phyloP scores from a whole-genome alignment of 176 grass and related monocot genomes.

The Raddia distichophylla region DNA sequence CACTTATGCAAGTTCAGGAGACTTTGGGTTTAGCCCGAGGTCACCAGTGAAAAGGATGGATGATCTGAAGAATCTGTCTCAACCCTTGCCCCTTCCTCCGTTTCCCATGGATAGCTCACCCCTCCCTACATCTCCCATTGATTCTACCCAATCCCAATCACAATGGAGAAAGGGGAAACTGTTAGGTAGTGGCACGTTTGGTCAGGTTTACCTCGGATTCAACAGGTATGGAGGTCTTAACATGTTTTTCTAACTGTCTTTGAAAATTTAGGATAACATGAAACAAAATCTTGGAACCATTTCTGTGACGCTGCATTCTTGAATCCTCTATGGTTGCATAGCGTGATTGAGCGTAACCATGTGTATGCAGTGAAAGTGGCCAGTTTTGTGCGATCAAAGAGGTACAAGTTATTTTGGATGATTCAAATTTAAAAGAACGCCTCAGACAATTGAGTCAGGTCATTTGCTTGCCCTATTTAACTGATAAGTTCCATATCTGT shows the following conservation, averaged over 20 bases:
- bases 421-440: slow-evolving; percentile 80
- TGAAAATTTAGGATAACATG: not conserved
- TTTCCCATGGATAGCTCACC: not conserved
- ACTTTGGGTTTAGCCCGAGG: slow-evolving; percentile 44
- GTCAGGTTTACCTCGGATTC: slow-evolving; percentile 81
- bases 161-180: slow-evolving; percentile 76
- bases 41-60: slow-evolving; percentile 41
- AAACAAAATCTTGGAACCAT: not conserved
- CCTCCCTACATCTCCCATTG: slow-evolving; percentile 35
- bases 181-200: slow-evolving; percentile 79
- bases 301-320: slow-evolving; percentile 4
- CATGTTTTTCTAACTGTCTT: not conserved
- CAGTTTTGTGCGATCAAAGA: slow-evolving; percentile 96
- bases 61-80: slow-evolving; percentile 36
- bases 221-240: slow-evolving; percentile 59
- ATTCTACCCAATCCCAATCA: slow-evolving; percentile 56
- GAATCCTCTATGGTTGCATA: slow-evolving; percentile 2
- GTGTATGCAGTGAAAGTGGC: slow-evolving; percentile 70
- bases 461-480: slow-evolving; percentile 33
- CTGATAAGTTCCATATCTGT: slow-evolving; percentile 17
- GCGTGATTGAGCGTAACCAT: slow-evolving; percentile 29
- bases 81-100: slow-evolving; percentile 75
- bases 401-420: slow-evolving; percentile 94
- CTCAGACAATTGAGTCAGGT: slow-evolving; percentile 71
- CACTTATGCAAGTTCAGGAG: slow-evolving; percentile 39